A percentile compares a stretch with the other conserved stretches of the same genome.
Conservation (phyloP, 176 grass and related monocot species). For the Phyllostachys edulis region DNA sequence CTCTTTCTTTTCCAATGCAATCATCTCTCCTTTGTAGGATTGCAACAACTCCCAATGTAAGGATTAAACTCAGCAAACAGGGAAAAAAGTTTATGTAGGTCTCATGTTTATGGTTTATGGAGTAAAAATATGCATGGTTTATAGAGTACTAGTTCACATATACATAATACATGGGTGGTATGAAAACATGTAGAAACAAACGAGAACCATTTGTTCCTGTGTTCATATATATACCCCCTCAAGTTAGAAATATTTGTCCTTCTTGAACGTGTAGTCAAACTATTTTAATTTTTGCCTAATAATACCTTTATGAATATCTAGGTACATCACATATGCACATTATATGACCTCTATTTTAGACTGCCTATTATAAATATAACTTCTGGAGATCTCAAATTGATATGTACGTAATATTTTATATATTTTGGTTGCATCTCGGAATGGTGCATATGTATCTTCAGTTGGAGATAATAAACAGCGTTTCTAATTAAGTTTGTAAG, state of each 20-base stretch:
- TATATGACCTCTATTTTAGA: neutral
- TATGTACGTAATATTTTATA: neutral
- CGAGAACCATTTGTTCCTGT: neutral
- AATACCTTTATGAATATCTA: neutral
- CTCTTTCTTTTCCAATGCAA: constrained; percentile 29
- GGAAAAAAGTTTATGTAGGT: neutral
- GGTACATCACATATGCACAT: neutral
- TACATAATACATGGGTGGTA: neutral
- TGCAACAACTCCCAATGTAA: constrained; percentile 11
- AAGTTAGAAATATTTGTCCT: neutral
- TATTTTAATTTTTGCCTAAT: neutral
- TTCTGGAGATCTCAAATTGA: neutral
- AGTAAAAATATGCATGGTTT: constrained; percentile 10
- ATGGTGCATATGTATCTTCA: neutral
- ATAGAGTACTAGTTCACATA: neutral
- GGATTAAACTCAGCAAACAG: neutral
- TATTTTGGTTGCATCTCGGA: neutral
- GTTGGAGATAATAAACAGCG: neutral
- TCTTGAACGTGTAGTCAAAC: neutral
- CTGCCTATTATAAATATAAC: neutral
- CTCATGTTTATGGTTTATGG: neutral
- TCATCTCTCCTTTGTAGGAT: constrained; percentile 20
- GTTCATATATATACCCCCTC: neutral
- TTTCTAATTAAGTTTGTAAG: neutral
- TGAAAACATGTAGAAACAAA: neutral